These are phyloP conservation scores for Plectosphaerella plurivora DNA, from an alignment of 2,329 filamentous ascomycete species.

Conservation along the genomic window DNA sequence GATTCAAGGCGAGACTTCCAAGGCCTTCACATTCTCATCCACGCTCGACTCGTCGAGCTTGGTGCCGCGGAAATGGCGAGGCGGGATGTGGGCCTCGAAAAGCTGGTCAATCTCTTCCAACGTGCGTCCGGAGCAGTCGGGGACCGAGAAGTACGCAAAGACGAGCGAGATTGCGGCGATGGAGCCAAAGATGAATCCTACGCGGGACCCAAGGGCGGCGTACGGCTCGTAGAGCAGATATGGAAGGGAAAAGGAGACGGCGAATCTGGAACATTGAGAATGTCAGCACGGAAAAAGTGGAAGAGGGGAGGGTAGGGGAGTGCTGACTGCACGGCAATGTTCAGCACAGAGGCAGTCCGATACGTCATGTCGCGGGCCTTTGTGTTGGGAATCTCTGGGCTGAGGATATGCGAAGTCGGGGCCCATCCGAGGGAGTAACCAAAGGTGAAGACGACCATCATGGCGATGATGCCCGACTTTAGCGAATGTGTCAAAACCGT, in stretches of 20 bases:
- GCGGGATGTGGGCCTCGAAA: slow-evolving; percentile 3
- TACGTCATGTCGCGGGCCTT: slow-evolving; percentile 24
- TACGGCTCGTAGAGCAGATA: slow-evolving; percentile 30
- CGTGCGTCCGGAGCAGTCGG: slow-evolving; percentile 56
- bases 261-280: neutral
- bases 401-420: slow-evolving; percentile 27
- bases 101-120: slow-evolving; percentile 61
- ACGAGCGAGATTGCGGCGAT: slow-evolving; percentile 16
- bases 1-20: too few species aligned
- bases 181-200: slow-evolving; percentile 29
- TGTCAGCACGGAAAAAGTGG: neutral
- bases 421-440: slow-evolving; percentile 27
- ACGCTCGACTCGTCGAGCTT: neutral
- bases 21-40: too few species aligned
- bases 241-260: slow-evolving; percentile 28
- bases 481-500: slow-evolving; percentile 8
- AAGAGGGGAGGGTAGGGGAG: slow-evolving; percentile 4
- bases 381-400: slow-evolving; percentile 25
- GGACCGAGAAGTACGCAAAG: slow-evolving; percentile 25
- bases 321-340: slow-evolving; percentile 23
- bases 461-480: slow-evolving; percentile 24
- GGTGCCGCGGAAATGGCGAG: neutral
- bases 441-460: slow-evolving; percentile 22
- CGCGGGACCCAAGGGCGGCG: slow-evolving; percentile 25
- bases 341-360: slow-evolving; percentile 21